These are phyloP conservation scores for Pecoramyces ruminantium DNA, from an alignment of 192 early-diverging fungal species.

Conservation along the genomic window DNA sequence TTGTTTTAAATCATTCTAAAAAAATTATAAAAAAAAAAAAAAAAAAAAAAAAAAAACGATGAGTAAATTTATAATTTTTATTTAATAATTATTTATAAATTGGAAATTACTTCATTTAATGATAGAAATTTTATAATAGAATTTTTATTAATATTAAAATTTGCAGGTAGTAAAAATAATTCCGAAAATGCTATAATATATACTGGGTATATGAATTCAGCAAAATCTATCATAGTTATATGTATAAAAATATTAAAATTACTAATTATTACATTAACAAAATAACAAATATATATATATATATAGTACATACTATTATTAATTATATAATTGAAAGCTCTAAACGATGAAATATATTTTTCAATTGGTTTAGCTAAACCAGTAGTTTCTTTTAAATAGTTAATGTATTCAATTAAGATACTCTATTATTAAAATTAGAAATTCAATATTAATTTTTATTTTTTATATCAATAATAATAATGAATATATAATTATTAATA, in stretches of 20 bases:
- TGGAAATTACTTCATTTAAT: background rate
- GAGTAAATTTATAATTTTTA: too few species aligned
- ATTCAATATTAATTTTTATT: too few species aligned
- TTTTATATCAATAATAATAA: too few species aligned
- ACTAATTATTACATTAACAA: too few species aligned
- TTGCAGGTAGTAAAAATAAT: background rate
- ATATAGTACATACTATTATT: background rate
- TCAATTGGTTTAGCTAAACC: background rate
- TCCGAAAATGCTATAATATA: background rate
- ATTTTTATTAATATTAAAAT: background rate
- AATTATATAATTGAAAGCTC: background rate
- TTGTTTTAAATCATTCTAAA: background rate
- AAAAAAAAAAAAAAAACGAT: too few species aligned
- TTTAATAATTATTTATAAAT: background rate
- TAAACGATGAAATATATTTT: background rate
- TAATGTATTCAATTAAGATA: background rate
- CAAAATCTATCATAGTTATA: background rate
- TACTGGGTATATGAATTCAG: background rate
- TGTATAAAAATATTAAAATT: too few species aligned
- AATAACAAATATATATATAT: too few species aligned
- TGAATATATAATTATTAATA: too few species aligned
- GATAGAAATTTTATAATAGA: background rate
- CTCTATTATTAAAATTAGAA: too few species aligned
- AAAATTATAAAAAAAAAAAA: too few species aligned
- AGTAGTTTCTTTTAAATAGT: background rate